Base-by-base conservation (phyloP, 2,329 filamentous ascomycete genomes). In the Cadophora gregata region DNA sequence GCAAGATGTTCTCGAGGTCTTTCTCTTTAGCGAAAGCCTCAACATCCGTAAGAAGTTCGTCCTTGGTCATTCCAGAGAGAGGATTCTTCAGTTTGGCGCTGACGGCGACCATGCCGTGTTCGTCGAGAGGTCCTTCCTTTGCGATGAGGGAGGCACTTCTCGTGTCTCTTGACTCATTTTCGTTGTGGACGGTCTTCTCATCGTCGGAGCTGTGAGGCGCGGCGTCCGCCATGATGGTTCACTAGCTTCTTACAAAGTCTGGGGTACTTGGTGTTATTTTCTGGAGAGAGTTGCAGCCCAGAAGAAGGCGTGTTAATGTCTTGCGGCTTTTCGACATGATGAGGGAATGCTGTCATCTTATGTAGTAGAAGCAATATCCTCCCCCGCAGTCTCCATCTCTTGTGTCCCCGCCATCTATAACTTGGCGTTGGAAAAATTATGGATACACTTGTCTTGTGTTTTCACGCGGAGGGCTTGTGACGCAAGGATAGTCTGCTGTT, bases 21-120 rank as follows among this genome's bases (percentile, higher is more conserved):
- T 90, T 85, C 50, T 84, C 79, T 16, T 81, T 79, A 47, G 88
- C 89, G 73, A 91, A 92, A n/a, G 81, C 80, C 61, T 87, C 82
- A 36, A 88, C 88, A 61, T 88, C 80, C 45, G 76, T 75, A 63
- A 88, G 77, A 8, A 89, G 81, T 70, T 79, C 76, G 55, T 78
- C 81, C 68, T 76, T 81, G 8, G 85, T 79, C 59, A 88, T 80
- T 45, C 85, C 86, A 31, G 83, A 80, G 3, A 90, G 79, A 33
- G 85, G 85, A 70, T 88, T 88, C 61, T 80, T 63, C 27, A 68
- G 31, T 25, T 65, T 65, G 4, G 63, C 60, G 24, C 45, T 66
- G 14, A 66, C 55, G 24, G 61, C 62, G 14, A 61, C 47, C 55
- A 38, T 36, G 14, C 58, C 58, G 21, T 56, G 48, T 5, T 62